Conservation (phyloP, 257 asterid species). For the Forsythia suspensa region DNA sequence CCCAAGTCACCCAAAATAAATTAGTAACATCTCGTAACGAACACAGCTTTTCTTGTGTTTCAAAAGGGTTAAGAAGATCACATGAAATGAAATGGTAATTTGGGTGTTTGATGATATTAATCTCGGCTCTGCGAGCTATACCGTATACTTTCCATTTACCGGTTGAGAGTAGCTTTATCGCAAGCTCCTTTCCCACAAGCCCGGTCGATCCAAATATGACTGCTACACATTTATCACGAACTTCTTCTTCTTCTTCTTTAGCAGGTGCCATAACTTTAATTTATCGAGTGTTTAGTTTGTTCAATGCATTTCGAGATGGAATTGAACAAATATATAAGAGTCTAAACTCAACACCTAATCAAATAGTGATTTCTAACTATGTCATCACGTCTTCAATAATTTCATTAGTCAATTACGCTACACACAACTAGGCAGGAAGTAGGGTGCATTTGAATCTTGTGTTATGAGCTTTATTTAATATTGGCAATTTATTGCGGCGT, state of each 20-base stretch:
- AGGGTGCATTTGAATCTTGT: neutral
- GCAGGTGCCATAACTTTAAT: constrained; percentile 8
- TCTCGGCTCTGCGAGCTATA: constrained; percentile 49
- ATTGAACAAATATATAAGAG: neutral
- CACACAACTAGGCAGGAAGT: neutral
- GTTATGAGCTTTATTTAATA: neutral
- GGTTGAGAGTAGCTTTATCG: constrained; percentile 46
- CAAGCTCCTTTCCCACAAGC: constrained; percentile 80
- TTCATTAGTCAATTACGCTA: neutral
- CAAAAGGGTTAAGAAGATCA: constrained; percentile 54
- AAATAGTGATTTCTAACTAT: neutral
- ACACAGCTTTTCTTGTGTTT: constrained; percentile 49
- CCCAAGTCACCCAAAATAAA: constrained; percentile 89
- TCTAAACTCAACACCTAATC: neutral
- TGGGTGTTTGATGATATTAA: neutral
- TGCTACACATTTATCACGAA: constrained; percentile 35
- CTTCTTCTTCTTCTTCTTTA: neutral
- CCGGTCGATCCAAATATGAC: constrained; percentile 84
- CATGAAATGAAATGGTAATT: constrained; percentile 56
- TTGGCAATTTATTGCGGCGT: constrained; percentile 13
- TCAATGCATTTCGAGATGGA: neutral
- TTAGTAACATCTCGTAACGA: constrained; percentile 50
- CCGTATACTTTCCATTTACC: constrained; percentile 83
- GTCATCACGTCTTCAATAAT: neutral
- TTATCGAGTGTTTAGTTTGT: neutral